phyloP scores from a whole-genome alignment of 768 basidiomycete species.

The Mycena rebaudengoi region DNA sequence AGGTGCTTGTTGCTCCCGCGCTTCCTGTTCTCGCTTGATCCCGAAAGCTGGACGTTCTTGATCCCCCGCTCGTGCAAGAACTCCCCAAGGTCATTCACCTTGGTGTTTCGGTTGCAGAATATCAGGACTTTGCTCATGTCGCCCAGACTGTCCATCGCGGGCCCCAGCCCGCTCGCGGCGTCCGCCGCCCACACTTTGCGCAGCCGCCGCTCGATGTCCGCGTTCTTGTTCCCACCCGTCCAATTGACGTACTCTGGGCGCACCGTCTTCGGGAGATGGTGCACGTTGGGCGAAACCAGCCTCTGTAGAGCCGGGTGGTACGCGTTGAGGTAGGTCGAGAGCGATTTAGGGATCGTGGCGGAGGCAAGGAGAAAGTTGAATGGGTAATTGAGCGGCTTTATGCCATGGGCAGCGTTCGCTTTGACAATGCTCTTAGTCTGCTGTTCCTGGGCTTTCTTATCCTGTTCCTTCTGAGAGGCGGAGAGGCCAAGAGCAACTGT shows the following conservation, averaged over 20 bases:
- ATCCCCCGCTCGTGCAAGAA: conserved; percentile 71
- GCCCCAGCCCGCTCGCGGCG: conserved; percentile 36
- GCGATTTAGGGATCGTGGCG: conserved; percentile 86
- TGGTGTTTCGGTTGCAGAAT: conserved; percentile 82
- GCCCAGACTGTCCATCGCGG: conserved; percentile 23
- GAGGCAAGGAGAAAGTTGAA: conserved; percentile 86
- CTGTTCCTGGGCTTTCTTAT: conserved; percentile 13
- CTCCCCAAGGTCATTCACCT: conserved; percentile 67
- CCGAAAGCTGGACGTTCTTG: conserved; percentile 71
- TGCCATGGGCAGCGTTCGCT: conserved; percentile 1
- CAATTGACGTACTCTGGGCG: conserved; percentile 77
- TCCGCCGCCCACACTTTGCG: conserved; percentile 81
- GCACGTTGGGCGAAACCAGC: conserved; percentile 83
- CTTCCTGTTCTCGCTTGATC: conserved; percentile 62
- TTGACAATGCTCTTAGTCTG: conserved; percentile 1
- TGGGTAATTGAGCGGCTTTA: conserved; percentile 61
- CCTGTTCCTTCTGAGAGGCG: conserved; percentile 18
- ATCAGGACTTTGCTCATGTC: conserved; percentile 75
- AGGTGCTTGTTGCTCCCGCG: conserved; percentile 81
- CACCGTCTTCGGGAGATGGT: conserved; percentile 77
- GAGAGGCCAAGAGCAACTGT: conserved; percentile 16
- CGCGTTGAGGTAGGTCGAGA: conserved; percentile 67
- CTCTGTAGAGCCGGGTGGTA: conserved; percentile 71
- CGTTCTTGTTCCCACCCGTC: conserved; percentile 82
- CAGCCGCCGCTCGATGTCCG: conserved; percentile 81